phyloP scores from a whole-genome alignment of 2,329 filamentous ascomycete genomes.

The Aaosphaeria arxii region DNA sequence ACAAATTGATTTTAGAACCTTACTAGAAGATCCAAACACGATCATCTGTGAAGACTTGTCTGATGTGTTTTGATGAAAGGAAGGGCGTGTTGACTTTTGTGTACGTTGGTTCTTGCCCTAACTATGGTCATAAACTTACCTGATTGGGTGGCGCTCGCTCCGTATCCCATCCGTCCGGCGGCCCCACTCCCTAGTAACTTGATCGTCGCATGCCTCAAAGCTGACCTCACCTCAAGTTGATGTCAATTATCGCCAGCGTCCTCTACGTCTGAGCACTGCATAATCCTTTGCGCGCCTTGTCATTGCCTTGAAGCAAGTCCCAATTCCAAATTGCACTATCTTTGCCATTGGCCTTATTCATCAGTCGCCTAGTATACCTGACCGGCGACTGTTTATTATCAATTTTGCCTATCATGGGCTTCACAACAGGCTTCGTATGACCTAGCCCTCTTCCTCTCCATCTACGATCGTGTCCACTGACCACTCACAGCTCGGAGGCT shows the following conservation, averaged over 20 bases:
- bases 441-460: not conserved
- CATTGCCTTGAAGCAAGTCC: not conserved
- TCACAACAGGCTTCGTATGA: slow-evolving; percentile 51
- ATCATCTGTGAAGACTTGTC: too few relatives aligned
- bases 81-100: too few relatives aligned
- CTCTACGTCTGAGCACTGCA: not conserved
- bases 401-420: slow-evolving; percentile 42
- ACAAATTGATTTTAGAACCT: too few relatives aligned
- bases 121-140: not conserved
- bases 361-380: not conserved
- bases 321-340: not conserved
- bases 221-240: not conserved
- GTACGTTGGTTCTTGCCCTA: too few relatives aligned
- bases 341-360: not conserved
- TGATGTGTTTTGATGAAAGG: too few relatives aligned
- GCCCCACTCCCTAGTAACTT: not conserved
- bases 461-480: slow-evolving; percentile 3
- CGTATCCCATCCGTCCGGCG: not conserved
- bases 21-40: too few relatives aligned
- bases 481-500: slow-evolving; percentile 44
- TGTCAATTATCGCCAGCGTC: not conserved
- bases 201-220: not conserved
- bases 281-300: not conserved
- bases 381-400: too few relatives aligned
- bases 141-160: not conserved